Evolutionary conservation across 2,329 filamentous ascomycete species (phyloP).

Genomic region (Hysterium pulicare): DNA sequence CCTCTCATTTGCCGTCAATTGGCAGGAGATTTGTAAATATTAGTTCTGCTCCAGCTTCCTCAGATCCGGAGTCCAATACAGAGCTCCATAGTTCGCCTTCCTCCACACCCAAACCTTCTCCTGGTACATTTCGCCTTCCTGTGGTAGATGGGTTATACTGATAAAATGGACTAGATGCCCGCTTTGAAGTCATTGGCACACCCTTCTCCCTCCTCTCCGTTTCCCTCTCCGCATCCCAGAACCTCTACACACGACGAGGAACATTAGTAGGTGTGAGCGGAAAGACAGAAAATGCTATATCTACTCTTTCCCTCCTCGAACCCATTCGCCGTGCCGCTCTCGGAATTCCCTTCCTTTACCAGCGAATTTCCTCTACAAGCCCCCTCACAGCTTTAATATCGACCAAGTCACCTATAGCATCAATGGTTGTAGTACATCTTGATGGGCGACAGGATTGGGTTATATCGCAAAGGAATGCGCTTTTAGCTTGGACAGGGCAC

Average conservation of each 20-base stretch:
- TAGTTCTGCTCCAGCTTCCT: slow-evolving; percentile 42
- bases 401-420: slow-evolving; percentile 80
- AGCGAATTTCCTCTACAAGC: slow-evolving; percentile 79
- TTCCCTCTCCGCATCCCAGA: slow-evolving; percentile 86
- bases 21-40: slow-evolving; percentile 43
- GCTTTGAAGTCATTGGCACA: slow-evolving; percentile 87
- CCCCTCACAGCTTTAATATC: slow-evolving; percentile 86
- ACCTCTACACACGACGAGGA: slow-evolving; percentile 86
- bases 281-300: slow-evolving; percentile 87
- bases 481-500: slow-evolving; percentile 96
- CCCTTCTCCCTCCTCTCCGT: slow-evolving; percentile 94
- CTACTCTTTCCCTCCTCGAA: slow-evolving; percentile 81
- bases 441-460: slow-evolving; percentile 97
- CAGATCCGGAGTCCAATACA: slow-evolving; percentile 38
- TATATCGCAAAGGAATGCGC: slow-evolving; percentile 77
- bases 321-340: slow-evolving; percentile 76
- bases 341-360: slow-evolving; percentile 92
- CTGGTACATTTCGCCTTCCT: slow-evolving; percentile 16
- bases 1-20: slow-evolving; percentile 13
- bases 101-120: slow-evolving; percentile 20
- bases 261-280: slow-evolving; percentile 88
- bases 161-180: slow-evolving; percentile 66
- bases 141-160: background rate
- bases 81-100: slow-evolving; percentile 18
- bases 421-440: slow-evolving; percentile 81